phyloP scores from a whole-genome alignment of 208 protist species.

The Vickermania spadyakhi region DNA sequence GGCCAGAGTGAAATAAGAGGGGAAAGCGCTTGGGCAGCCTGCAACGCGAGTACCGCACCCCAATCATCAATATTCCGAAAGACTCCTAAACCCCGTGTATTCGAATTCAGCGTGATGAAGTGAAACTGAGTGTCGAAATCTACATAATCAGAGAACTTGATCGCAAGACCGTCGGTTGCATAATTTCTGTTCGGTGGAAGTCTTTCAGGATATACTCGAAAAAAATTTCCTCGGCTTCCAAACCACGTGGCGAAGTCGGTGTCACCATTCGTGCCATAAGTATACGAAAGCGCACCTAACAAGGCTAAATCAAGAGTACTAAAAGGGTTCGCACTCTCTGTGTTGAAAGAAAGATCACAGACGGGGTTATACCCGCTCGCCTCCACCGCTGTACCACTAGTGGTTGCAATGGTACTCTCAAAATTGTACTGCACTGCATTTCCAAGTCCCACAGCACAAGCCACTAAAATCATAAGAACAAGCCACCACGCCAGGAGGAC shows the following conservation, averaged over 20 bases:
- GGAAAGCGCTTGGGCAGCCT: constrained; percentile 48
- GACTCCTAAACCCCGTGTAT: constrained; percentile 60
- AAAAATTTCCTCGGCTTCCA: constrained; percentile 26
- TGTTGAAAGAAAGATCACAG: constrained; percentile 51
- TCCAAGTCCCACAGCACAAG: constrained; percentile 57
- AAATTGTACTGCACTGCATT: constrained; percentile 56
- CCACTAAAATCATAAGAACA: constrained; percentile 57
- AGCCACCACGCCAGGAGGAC: constrained; percentile 78
- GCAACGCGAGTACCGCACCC: constrained; percentile 63
- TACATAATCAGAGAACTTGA: constrained; percentile 73
- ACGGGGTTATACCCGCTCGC: constrained; percentile 18
- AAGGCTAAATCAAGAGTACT: constrained; percentile 55
- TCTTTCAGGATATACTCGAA: constrained; percentile 38
- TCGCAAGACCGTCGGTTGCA: constrained; percentile 41
- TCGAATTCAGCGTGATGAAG: constrained; percentile 79
- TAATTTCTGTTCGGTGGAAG: constrained; percentile 61
- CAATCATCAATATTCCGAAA: constrained; percentile 76
- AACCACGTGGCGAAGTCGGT: constrained; percentile 82
- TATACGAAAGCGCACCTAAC: constrained; percentile 68
- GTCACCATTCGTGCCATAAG: constrained; percentile 41
- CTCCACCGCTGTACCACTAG: constrained; percentile 8
- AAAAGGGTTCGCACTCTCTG: constrained; percentile 32
- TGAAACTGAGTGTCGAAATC: constrained; percentile 61
- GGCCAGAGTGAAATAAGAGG: constrained; percentile 72
- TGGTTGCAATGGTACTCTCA: constrained; percentile 22